Percentiles rank a stretch among this genome's conserved stretches.
phyloP scores from a whole-genome alignment of 257 asterid genomes.

The Ilex aquifolium region DNA sequence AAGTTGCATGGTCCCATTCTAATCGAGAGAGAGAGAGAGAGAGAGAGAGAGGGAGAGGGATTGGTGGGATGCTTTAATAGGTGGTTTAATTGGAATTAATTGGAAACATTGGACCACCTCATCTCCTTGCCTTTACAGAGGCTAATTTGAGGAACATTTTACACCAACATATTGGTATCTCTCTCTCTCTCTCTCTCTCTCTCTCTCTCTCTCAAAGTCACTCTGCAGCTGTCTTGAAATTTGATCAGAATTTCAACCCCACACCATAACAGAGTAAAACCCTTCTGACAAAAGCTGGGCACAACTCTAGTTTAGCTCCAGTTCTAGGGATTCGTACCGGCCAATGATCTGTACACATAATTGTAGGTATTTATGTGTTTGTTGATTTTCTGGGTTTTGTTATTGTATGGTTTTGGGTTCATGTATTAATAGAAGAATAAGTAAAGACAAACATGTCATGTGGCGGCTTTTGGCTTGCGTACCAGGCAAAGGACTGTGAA shows the following conservation, averaged over 20 bases:
- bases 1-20: conserved; percentile 56
- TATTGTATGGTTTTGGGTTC: too few species aligned
- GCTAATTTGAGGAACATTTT: conserved; percentile 56
- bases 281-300: conserved; percentile 62
- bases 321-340: conserved; percentile 49
- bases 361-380: neutral
- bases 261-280: conserved; percentile 44
- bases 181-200: conserved; percentile 3
- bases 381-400: too few species aligned
- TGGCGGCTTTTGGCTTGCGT: conserved; percentile 36
- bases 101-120: conserved; percentile 87
- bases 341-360: neutral
- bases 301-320: conserved; percentile 46
- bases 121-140: conserved; percentile 50
- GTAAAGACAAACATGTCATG: conserved; percentile 12
- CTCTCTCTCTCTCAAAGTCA: neutral
- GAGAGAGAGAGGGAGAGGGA: conserved; percentile 7
- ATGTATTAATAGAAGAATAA: too few species aligned
- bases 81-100: conserved; percentile 65
- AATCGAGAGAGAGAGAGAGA: conserved; percentile 9
- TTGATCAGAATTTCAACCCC: conserved; percentile 40
- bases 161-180: conserved; percentile 35
- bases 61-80: conserved; percentile 52
- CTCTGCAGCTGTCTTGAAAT: conserved; percentile 23
- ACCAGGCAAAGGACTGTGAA: conserved; percentile 22